A percentile compares a stretch with the other conserved stretches of the same genome.
These are phyloP conservation scores for Alloascoidea africana DNA, from an alignment of 805 yeast species.

Conservation along the genomic window DNA sequence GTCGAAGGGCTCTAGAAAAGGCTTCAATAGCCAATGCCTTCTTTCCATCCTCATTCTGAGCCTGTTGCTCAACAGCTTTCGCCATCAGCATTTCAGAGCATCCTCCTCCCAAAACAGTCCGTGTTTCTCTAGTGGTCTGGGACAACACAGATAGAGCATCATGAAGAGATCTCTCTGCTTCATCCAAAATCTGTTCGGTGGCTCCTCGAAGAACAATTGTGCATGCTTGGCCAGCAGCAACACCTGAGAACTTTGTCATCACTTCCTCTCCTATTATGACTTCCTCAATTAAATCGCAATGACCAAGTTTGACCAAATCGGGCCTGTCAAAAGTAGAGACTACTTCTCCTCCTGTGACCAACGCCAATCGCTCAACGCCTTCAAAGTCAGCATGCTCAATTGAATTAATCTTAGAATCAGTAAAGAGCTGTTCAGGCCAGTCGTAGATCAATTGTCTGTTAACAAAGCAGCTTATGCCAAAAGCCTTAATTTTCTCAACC, in stretches of 20 bases:
- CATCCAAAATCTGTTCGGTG: constrained; percentile 90
- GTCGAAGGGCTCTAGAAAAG: constrained; percentile 87
- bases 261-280: constrained; percentile 85
- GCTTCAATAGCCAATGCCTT: constrained; percentile 89
- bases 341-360: constrained; percentile 97
- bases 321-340: constrained; percentile 93
- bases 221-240: constrained; percentile 91
- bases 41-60: constrained; percentile 87
- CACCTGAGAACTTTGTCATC: constrained; percentile 89
- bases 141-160: constrained; percentile 93
- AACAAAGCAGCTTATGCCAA: constrained; percentile 78
- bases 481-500: constrained; percentile 78
- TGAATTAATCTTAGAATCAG: constrained; percentile 77
- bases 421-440: constrained; percentile 91
- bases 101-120: constrained; percentile 91
- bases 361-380: constrained; percentile 91
- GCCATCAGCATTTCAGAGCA: constrained; percentile 95
- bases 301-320: constrained; percentile 70
- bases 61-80: constrained; percentile 85
- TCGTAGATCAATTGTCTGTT: constrained; percentile 95
- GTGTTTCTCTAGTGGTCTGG: constrained; percentile 85
- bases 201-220: constrained; percentile 94
- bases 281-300: constrained; percentile 84
- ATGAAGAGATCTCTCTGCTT: constrained; percentile 92
- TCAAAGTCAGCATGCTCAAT: constrained; percentile 98